These are phyloP conservation scores for Aspergillus sergii DNA, from an alignment of 2,329 filamentous ascomycete genomes.

Conservation along the genomic window DNA sequence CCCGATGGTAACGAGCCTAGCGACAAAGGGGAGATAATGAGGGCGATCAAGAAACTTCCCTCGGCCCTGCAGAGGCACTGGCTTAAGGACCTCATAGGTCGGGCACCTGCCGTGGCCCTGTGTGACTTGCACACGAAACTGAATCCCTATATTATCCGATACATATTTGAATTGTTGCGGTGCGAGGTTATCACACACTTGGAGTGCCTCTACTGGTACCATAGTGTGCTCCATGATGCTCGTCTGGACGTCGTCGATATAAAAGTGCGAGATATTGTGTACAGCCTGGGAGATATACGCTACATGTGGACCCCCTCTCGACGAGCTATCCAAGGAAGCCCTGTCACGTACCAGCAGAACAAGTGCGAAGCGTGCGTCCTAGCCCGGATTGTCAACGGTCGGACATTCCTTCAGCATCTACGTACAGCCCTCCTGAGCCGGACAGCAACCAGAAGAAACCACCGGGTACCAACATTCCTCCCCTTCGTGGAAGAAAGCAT, in stretches of 20 bases:
- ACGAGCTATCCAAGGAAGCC: conserved; percentile 4
- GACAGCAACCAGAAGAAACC: conserved; percentile 27
- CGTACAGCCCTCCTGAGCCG: conserved; percentile 33
- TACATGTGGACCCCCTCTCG: conserved; percentile 35
- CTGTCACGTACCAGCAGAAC: conserved; percentile 28
- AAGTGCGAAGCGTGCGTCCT: conserved; percentile 44
- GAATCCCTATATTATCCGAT: conserved; percentile 26
- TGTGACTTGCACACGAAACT: conserved; percentile 27
- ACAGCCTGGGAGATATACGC: conserved; percentile 28
- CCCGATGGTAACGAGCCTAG: background rate
- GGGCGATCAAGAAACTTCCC: conserved; percentile 16
- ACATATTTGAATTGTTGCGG: conserved; percentile 24
- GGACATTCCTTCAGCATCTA: conserved; percentile 32
- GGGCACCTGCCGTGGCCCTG: conserved; percentile 21
- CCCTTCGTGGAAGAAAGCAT: conserved; percentile 35
- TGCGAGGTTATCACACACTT: conserved; percentile 29
- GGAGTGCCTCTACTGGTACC: conserved; percentile 22
- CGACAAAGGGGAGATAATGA: conserved; percentile 7
- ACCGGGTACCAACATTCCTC: conserved; percentile 28
- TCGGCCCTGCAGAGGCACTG: conserved; percentile 11
- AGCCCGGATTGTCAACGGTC: conserved; percentile 30
- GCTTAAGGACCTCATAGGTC: conserved; percentile 20
- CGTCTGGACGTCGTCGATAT: conserved; percentile 7
- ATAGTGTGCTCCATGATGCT: conserved; percentile 11
- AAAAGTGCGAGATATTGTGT: conserved; percentile 17